Conservation (phyloP, 805 yeast species). For the Metschnikowia cubensis region DNA sequence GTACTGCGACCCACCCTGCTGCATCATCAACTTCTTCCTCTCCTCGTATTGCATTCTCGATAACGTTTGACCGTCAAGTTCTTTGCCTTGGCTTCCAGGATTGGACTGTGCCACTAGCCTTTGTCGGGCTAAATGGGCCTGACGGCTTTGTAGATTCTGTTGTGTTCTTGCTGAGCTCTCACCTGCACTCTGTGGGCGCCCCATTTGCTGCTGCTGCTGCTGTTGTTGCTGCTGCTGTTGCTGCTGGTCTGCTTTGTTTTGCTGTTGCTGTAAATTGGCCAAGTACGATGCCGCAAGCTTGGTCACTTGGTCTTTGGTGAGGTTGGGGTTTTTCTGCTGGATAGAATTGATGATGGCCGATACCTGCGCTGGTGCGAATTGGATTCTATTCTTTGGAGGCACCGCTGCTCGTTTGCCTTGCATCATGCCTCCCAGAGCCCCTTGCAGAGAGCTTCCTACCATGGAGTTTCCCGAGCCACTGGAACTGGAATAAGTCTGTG, state of each 20-base stretch:
- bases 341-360: slow-evolving; percentile 62
- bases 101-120: slow-evolving; percentile 11
- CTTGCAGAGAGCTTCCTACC: not conserved
- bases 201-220: slow-evolving; percentile 8
- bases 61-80: slow-evolving; percentile 22
- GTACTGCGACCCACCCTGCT: slow-evolving; percentile 18
- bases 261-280: slow-evolving; percentile 54
- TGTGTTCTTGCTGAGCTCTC: slow-evolving; percentile 10
- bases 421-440: not conserved
- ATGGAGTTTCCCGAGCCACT: not conserved
- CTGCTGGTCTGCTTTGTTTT: slow-evolving; percentile 25
- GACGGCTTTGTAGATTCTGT: slow-evolving; percentile 13
- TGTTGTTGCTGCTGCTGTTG: slow-evolving; percentile 48
- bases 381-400: slow-evolving; percentile 30
- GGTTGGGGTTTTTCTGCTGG: slow-evolving; percentile 60
- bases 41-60: slow-evolving; percentile 35
- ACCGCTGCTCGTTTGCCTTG: slow-evolving; percentile 8
- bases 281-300: slow-evolving; percentile 61
- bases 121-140: slow-evolving; percentile 13
- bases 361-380: slow-evolving; percentile 59
- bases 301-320: slow-evolving; percentile 61
- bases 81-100: slow-evolving; percentile 9
- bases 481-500: not conserved
- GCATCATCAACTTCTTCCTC: slow-evolving; percentile 32
- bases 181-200: slow-evolving; percentile 16